Evolutionary conservation across 2,329 filamentous ascomycete genomes (phyloP).

Genomic region (Calonectria multiphialidica): DNA sequence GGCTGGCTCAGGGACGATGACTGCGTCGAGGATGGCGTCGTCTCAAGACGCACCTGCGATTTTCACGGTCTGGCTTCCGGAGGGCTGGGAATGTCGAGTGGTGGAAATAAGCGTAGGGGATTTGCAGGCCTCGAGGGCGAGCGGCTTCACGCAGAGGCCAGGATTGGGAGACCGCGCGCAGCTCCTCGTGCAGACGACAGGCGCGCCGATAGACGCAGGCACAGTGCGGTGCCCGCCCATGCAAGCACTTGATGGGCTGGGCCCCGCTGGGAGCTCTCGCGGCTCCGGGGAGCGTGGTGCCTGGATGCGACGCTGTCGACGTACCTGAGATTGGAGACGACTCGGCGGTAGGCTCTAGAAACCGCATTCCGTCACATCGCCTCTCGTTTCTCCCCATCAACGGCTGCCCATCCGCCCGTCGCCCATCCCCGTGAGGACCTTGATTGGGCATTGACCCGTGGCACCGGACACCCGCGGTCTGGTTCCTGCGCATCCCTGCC

Average conservation of each 20-base stretch:
- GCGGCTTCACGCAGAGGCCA: not conserved
- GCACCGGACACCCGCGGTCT: constrained; percentile 20
- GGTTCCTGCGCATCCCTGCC: constrained; percentile 24
- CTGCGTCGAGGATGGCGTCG: constrained; percentile 29
- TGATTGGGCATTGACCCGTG: constrained; percentile 27
- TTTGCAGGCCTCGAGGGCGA: not conserved
- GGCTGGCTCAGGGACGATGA: constrained; percentile 38
- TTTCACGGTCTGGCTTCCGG: constrained; percentile 19
- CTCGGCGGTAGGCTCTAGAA: constrained; percentile 8
- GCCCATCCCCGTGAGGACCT: not conserved
- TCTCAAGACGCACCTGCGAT: constrained; percentile 30
- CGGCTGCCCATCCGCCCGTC: not conserved
- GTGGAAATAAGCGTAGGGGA: constrained; percentile 25
- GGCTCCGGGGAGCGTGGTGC: constrained; percentile 1
- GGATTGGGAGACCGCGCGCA: not conserved
- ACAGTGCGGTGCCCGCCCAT: constrained; percentile 20
- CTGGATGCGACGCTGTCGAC: constrained; percentile 12
- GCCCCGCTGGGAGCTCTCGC: not conserved
- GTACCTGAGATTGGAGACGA: constrained; percentile 16
- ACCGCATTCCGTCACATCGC: constrained; percentile 13
- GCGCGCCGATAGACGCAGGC: not conserved
- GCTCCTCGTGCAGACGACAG: not conserved
- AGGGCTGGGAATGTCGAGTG: constrained; percentile 13
- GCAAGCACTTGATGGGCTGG: constrained; percentile 22
- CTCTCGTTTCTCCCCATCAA: not conserved